phyloP scores from a whole-genome alignment of 176 grass and related monocot genomes.

The Bothriochloa decipiens region DNA sequence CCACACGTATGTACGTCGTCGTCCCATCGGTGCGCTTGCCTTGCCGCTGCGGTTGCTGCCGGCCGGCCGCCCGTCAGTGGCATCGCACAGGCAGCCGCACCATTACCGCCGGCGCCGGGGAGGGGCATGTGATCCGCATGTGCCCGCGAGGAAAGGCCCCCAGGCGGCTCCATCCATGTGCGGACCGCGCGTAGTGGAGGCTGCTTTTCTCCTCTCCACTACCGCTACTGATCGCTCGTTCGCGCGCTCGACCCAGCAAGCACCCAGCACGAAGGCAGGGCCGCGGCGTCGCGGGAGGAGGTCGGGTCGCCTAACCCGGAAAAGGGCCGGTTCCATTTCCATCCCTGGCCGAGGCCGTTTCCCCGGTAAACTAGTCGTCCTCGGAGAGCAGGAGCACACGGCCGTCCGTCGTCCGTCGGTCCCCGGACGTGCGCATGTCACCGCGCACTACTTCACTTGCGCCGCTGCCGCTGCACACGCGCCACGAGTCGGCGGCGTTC shows the following conservation, averaged over 20 bases:
- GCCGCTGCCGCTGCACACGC: background rate
- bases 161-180: slow-evolving; percentile 42
- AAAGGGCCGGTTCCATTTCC: background rate
- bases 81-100: no score
- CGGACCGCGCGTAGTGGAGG: slow-evolving; percentile 20
- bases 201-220: slow-evolving; percentile 39
- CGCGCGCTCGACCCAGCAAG: no score
- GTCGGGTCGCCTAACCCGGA: background rate
- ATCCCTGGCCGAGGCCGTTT: background rate
- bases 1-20: slow-evolving; percentile 8
- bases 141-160: background rate
- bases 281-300: background rate
- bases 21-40: background rate
- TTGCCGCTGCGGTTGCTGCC: background rate
- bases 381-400: background rate
- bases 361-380: background rate
- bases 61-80: slow-evolving; percentile 1
- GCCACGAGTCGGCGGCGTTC: background rate
- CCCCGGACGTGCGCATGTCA: background rate
- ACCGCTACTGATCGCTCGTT: background rate
- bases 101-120: background rate
- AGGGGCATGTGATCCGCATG: slow-evolving; percentile 42
- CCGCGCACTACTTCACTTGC: background rate
- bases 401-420: background rate
- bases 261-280: no score